A percentile compares a stretch with the other conserved stretches of the same genome.
These are phyloP conservation scores for Piper longum DNA, from an alignment of 164 flowering plant species.

Conservation along the genomic window DNA sequence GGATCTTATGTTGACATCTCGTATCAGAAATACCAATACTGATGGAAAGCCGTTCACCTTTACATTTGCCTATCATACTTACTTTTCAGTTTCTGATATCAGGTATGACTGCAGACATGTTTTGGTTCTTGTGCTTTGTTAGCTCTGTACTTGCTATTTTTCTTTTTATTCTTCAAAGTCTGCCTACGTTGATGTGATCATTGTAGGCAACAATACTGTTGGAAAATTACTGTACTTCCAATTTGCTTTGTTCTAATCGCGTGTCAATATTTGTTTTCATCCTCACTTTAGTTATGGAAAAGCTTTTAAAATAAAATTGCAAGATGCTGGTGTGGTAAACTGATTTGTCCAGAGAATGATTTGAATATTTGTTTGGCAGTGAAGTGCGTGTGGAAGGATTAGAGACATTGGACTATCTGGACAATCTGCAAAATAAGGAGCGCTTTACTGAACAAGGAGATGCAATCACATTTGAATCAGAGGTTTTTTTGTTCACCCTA, in stretches of 20 bases:
- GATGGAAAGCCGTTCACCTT: slow-evolving; percentile 58
- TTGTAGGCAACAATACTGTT: too few relatives aligned
- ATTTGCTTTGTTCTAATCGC: too few relatives aligned
- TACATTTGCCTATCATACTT: slow-evolving; percentile 77
- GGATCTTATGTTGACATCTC: slow-evolving; percentile 77
- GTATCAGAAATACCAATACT: slow-evolving; percentile 75
- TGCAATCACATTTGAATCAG: slow-evolving; percentile 32
- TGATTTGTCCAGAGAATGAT: not conserved
- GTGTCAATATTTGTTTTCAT: too few relatives aligned
- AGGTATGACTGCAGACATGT: slow-evolving; percentile 27
- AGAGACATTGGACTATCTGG: slow-evolving; percentile 88
- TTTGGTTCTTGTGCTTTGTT: not conserved
- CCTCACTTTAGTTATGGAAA: too few relatives aligned
- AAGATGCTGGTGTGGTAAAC: too few relatives aligned
- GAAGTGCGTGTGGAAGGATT: slow-evolving; percentile 93
- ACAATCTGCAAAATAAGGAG: slow-evolving; percentile 57
- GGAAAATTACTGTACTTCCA: too few relatives aligned
- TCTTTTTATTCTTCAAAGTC: too few relatives aligned
- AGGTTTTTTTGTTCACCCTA: slow-evolving; percentile 1
- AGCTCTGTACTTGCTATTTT: not conserved
- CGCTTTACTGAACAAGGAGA: slow-evolving; percentile 92
- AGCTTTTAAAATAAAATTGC: too few relatives aligned
- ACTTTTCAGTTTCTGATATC: slow-evolving; percentile 82
- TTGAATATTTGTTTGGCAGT: slow-evolving; percentile 24
- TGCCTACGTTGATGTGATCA: too few relatives aligned